phyloP scores from a whole-genome alignment of 75 land plant genomes.

The Isoetes taiwanensis region DNA sequence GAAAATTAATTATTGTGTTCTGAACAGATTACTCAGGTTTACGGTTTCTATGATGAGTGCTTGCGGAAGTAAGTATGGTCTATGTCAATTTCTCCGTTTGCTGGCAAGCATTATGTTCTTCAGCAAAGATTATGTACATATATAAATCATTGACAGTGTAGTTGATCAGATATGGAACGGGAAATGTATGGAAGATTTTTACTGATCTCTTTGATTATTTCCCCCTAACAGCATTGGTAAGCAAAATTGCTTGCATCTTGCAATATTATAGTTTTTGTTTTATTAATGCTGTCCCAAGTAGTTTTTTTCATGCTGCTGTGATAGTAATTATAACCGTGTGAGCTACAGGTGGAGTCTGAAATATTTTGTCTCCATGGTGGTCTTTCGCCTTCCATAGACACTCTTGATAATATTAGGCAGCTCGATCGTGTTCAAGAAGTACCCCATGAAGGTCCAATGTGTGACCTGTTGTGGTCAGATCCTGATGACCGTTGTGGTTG shows the following conservation, averaged over 20 bases:
- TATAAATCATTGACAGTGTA: not conserved
- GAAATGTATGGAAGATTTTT: constrained; percentile 87
- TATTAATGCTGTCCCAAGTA: not conserved
- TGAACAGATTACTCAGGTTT: constrained; percentile 93
- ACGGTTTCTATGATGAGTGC: constrained; percentile 92
- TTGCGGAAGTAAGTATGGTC: constrained; percentile 56
- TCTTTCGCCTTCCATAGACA: constrained; percentile 85
- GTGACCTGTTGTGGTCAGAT: constrained; percentile 84
- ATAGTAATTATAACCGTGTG: no score
- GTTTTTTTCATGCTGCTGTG: not conserved
- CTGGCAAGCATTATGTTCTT: no score
- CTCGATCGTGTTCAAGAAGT: constrained; percentile 97
- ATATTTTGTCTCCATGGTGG: constrained; percentile 94
- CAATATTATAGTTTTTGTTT: not conserved
- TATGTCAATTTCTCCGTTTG: not conserved
- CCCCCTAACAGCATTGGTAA: constrained; percentile 79
- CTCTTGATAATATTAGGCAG: constrained; percentile 78
- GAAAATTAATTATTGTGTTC: not conserved
- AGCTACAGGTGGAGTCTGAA: constrained; percentile 76
- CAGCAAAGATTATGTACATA: no score
- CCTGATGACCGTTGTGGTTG: constrained; percentile 98
- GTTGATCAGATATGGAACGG: constrained; percentile 72
- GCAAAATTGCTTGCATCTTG: not conserved
- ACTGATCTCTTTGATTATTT: constrained; percentile 90
- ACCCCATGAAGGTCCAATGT: constrained; percentile 92